phyloP scores from a whole-genome alignment of 345 rosid species.

The Euphorbia tirucalli region DNA sequence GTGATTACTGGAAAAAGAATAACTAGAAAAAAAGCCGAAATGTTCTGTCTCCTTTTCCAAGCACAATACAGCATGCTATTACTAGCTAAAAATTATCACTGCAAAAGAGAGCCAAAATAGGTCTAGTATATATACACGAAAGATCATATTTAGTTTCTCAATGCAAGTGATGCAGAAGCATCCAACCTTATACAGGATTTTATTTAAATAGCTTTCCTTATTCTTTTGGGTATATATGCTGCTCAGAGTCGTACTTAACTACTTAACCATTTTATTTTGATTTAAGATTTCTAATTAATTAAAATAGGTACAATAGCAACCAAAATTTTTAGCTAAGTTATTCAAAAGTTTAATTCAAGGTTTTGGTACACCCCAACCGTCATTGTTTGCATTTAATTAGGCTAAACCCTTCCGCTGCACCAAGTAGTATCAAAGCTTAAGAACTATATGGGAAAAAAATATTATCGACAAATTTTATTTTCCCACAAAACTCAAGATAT shows the following conservation, averaged over 20 bases:
- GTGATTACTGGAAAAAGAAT: background rate
- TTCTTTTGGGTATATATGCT: too few species aligned
- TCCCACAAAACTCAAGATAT: background rate
- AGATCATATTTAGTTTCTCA: background rate
- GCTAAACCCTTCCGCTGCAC: background rate
- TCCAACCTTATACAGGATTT: background rate
- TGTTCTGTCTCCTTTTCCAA: background rate
- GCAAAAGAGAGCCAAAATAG: background rate
- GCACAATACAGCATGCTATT: background rate
- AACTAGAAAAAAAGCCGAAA: background rate
- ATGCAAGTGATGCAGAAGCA: background rate
- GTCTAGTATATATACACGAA: background rate
- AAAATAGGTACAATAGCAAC: background rate
- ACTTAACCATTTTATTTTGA: too few species aligned
- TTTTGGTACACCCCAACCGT: background rate
- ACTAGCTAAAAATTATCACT: background rate
- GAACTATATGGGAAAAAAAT: background rate
- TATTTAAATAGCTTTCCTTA: background rate
- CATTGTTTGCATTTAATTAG: too few species aligned
- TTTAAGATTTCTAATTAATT: background rate
- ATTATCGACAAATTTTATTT: too few species aligned
- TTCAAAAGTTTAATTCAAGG: too few species aligned
- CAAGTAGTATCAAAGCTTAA: background rate
- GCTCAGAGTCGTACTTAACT: too few species aligned
- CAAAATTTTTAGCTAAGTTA: too few species aligned